phyloP scores from a whole-genome alignment of 768 basidiomycete genomes.

The Suillus clintonianus region DNA sequence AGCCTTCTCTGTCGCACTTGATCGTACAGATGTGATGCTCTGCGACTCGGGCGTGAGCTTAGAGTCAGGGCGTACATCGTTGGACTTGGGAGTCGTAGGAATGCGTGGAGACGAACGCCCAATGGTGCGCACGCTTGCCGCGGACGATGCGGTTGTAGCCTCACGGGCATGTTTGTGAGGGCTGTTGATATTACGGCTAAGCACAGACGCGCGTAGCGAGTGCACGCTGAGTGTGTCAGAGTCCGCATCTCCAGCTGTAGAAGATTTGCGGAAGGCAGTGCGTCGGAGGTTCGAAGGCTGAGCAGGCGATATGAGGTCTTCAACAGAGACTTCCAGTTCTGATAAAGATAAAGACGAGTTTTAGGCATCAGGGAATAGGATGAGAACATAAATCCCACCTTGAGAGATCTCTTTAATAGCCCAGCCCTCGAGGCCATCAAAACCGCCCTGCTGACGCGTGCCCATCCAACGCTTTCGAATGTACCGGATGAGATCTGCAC shows the following conservation, averaged over 20 bases:
- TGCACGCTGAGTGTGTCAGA: slow-evolving; percentile 45
- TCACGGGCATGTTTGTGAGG: slow-evolving; percentile 24
- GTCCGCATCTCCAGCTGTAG: slow-evolving; percentile 27
- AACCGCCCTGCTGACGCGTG: slow-evolving; percentile 76
- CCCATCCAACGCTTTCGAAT: slow-evolving; percentile 78
- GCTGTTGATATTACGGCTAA: slow-evolving; percentile 33
- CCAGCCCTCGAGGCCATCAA: slow-evolving; percentile 84
- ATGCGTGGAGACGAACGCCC: slow-evolving; percentile 26
- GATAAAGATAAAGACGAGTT: slow-evolving; percentile 2
- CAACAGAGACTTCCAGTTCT: slow-evolving; percentile 82
- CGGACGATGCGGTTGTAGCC: slow-evolving; percentile 26
- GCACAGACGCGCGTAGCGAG: slow-evolving; percentile 47
- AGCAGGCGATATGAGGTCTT: slow-evolving; percentile 64
- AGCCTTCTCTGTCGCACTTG: slow-evolving; percentile 25
- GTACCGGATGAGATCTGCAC: slow-evolving; percentile 49
- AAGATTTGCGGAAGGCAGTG: slow-evolving; percentile 10
- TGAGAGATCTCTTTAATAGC: slow-evolving; percentile 78
- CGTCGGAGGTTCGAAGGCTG: slow-evolving; percentile 24
- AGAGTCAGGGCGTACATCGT: slow-evolving; percentile 64
- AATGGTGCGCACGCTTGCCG: slow-evolving; percentile 26
- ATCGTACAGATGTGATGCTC: slow-evolving; percentile 26
- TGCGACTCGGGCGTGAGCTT: slow-evolving; percentile 61
- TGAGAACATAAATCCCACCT: slow-evolving; percentile 18
- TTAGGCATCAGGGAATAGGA: neutral
- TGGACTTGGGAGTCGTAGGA: slow-evolving; percentile 22